These are phyloP conservation scores for Xylaria bambusicola DNA, from an alignment of 495 filamentous ascomycete species.

Conservation along the genomic window DNA sequence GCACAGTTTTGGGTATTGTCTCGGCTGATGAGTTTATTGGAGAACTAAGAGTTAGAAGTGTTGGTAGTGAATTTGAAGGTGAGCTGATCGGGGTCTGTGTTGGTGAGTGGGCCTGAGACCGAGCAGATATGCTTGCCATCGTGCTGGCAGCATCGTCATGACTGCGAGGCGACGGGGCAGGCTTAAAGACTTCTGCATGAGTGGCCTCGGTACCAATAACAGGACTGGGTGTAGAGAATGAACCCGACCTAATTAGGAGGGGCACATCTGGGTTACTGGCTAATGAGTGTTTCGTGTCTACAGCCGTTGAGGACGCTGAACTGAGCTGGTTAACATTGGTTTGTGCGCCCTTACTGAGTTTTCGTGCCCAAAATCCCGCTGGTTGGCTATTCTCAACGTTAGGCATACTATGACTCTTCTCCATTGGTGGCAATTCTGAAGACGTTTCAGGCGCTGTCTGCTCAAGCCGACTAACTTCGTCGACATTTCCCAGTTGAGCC, in stretches of 20 bases:
- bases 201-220: constrained; percentile 33
- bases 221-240: constrained; percentile 51
- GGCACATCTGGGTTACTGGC: constrained; percentile 27
- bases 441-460: constrained; percentile 26
- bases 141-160: constrained; percentile 58
- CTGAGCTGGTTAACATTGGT: constrained; percentile 20
- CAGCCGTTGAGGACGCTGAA: constrained; percentile 41
- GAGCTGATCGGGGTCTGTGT: constrained; percentile 54
- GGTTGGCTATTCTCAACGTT: constrained; percentile 32
- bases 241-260: constrained; percentile 50
- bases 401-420: constrained; percentile 62
- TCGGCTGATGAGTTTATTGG: constrained; percentile 44
- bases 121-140: constrained; percentile 67
- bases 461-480: constrained; percentile 49
- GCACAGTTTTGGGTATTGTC: constrained; percentile 30
- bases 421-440: constrained; percentile 48
- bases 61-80: constrained; percentile 43
- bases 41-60: constrained; percentile 30
- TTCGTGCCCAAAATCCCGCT: constrained; percentile 43
- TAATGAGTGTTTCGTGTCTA: constrained; percentile 38
- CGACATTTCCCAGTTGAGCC: constrained; percentile 60
- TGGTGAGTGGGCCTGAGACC: constrained; percentile 60
- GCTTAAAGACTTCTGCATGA: constrained; percentile 35
- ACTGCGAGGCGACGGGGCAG: constrained; percentile 39
- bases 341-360: constrained; percentile 35